Base-by-base conservation (phyloP, 2,329 filamentous ascomycete genomes). In the Neodidymelliopsis sp. region DNA sequence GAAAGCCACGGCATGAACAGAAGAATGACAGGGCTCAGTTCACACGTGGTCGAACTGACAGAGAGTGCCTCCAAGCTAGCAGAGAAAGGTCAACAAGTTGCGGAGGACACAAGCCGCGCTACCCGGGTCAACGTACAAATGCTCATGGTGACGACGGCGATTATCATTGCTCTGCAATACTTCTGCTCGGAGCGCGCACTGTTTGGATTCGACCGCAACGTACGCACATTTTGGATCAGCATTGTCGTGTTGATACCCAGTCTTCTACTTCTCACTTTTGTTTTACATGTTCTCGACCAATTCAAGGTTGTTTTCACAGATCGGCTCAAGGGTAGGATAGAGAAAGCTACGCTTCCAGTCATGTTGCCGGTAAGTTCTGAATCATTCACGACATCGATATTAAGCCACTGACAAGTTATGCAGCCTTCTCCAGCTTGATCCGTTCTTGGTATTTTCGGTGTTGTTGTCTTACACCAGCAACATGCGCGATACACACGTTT, bases 151-250 rank as follows among this genome's bases (percentile, higher is more conserved):
- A 50, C 50, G 8, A 51, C 44, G 1, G 41, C 58, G 1, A 29
- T 54, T 9, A 30, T 46, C 2, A 27, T 59, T 4, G 58, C 49
- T 6, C n/a, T 53, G 4, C 51, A 49, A 4, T 57, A 56, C 18
- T 59, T 59, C 19, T 36, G 56, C 16, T 50, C 51, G 1, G 45
- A 57, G 18, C 33, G 37, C 24, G 30, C 42, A 2, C 49, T 59
- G 1, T 55, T 61, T 13, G 24, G 34, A 0, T 59, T 59, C 19
- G 37, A 37, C 1, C 37, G 50, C 12, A 54, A 46, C 18, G 13
- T 39, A 5, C 46, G 27, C 11, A 43, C 33, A 0, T 56, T 60
- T 34, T 2, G 53, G 4, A n/a, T 48, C 4, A 40, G 37, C 4
- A 24, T 54, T 6, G 8, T 35, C 6, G 10, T 54, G 2, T 10